These are phyloP conservation scores for Dalbergia cultrata DNA, from an alignment of 306 rosid species.

Conservation along the genomic window DNA sequence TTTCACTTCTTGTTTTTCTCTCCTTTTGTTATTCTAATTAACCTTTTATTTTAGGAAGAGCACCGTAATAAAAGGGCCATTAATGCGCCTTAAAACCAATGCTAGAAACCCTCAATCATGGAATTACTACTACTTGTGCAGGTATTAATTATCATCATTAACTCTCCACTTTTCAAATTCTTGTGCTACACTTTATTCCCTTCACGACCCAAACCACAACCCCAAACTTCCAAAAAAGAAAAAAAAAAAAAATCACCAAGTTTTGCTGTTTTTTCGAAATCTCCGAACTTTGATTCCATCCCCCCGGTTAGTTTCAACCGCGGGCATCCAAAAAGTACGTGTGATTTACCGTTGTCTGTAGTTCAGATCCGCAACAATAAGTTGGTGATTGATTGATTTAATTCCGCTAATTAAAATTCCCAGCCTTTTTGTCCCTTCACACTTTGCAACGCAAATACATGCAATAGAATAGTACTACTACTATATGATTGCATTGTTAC, in stretches of 20 bases:
- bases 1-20: slow-evolving; percentile 15
- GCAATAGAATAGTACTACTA: not conserved
- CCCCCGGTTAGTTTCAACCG: no score
- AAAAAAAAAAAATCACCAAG: not conserved
- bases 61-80: not conserved
- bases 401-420: not conserved
- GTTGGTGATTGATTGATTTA: not conserved
- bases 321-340: not conserved
- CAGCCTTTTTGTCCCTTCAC: not conserved
- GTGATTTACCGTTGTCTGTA: not conserved
- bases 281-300: not conserved
- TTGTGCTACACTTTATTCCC: not conserved
- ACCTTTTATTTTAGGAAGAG: not conserved
- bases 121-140: not conserved
- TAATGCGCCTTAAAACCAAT: not conserved
- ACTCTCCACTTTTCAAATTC: not conserved
- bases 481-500: not conserved
- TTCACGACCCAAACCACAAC: not conserved
- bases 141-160: not conserved
- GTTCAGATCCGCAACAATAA: not conserved
- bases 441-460: not conserved
- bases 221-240: no score
- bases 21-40: not conserved
- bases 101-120: not conserved
- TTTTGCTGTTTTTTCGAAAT: not conserved